Conservation (phyloP, 371 early-diverging fungal genomes). For the Mucor saturninus region DNA sequence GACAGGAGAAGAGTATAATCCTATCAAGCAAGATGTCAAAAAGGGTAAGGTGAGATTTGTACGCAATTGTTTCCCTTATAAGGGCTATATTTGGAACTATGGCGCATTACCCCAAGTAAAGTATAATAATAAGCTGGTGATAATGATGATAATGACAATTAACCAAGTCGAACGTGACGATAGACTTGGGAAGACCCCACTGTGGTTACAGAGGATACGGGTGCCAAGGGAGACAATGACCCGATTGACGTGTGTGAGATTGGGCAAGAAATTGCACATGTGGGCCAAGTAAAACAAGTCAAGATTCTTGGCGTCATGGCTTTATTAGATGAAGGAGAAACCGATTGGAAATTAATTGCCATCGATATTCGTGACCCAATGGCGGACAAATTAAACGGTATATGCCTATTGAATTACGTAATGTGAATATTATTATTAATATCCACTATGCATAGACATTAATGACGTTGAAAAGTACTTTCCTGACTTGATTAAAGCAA, state of each 20-base stretch:
- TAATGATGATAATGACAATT: too few relatives aligned
- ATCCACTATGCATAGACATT: slow-evolving; percentile 64
- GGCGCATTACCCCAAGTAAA: slow-evolving; percentile 95
- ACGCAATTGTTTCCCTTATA: slow-evolving; percentile 99
- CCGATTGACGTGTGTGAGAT: slow-evolving; percentile 99
- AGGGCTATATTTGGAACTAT: slow-evolving; percentile 99
- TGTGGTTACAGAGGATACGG: slow-evolving; percentile 83
- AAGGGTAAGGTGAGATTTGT: slow-evolving; percentile 99
- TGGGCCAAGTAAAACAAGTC: slow-evolving; percentile 98
- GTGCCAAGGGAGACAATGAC: slow-evolving; percentile 96
- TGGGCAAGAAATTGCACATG: slow-evolving; percentile 87
- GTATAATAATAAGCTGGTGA: too few relatives aligned
- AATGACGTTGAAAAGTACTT: slow-evolving; percentile 96
- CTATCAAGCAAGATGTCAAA: slow-evolving; percentile 99
- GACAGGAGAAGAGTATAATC: slow-evolving; percentile 94
- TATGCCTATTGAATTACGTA: not conserved
- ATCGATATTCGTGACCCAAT: slow-evolving; percentile 96
- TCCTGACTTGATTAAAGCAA: slow-evolving; percentile 96
- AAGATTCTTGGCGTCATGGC: slow-evolving; percentile 99
- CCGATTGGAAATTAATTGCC: slow-evolving; percentile 99
- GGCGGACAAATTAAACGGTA: slow-evolving; percentile 88
- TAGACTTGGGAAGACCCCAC: slow-evolving; percentile 99
- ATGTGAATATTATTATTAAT: not conserved
- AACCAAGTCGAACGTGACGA: too few relatives aligned
- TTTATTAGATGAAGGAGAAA: slow-evolving; percentile 98